Conservation (phyloP, 345 rosid genomes). For the Gossypium ekmanianum region DNA sequence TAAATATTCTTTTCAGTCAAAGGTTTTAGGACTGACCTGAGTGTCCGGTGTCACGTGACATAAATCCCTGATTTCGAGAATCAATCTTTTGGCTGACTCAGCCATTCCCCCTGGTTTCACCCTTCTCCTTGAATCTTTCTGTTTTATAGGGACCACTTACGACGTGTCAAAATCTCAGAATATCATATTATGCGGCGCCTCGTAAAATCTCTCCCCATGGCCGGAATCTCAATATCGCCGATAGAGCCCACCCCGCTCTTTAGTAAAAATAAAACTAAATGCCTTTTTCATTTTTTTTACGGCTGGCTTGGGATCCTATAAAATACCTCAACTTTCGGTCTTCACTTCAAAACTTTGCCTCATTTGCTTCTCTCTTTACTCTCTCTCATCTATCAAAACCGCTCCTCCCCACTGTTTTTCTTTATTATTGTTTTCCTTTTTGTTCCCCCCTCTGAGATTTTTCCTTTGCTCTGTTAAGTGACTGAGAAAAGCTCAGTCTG, state of each 20-base stretch:
- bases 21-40: constrained; percentile 25
- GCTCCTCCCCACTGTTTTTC: background rate
- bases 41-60: constrained; percentile 41
- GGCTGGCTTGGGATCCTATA: constrained; percentile 38
- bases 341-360: constrained; percentile 10
- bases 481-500: constrained; percentile 12
- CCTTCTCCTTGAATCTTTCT: constrained; percentile 15
- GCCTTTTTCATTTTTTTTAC: background rate
- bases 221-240: background rate
- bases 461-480: background rate
- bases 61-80: background rate
- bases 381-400: background rate
- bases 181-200: constrained; percentile 38
- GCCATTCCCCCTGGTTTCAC: constrained; percentile 17
- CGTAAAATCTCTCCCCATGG: constrained; percentile 3
- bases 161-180: constrained; percentile 23
- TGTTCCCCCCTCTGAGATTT: background rate
- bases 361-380: constrained; percentile 2
- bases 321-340: constrained; percentile 24
- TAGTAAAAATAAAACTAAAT: background rate
- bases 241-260: background rate
- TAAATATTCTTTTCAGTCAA: constrained; percentile 31
- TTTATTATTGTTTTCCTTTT: background rate
- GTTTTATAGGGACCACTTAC: background rate
- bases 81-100: constrained; percentile 29